Evolutionary conservation across 208 protist genomes (phyloP).

Genomic region (Crithidia mellificae): DNA sequence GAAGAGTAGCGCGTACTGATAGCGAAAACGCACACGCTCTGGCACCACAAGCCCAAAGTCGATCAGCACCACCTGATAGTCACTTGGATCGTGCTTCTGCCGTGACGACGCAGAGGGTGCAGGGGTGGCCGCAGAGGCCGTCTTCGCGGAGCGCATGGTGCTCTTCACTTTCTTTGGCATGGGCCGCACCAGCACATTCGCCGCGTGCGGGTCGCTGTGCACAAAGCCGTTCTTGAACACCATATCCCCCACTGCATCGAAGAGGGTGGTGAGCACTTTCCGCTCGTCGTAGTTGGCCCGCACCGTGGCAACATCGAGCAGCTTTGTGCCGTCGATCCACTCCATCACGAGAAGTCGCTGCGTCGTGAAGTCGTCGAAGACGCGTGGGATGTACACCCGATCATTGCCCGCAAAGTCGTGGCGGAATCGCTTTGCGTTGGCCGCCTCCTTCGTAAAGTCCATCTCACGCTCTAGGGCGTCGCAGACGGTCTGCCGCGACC

Average conservation of each 20-base stretch:
- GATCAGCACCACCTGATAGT: slow-evolving; percentile 70
- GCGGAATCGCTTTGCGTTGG: slow-evolving; percentile 60
- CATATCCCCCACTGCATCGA: slow-evolving; percentile 90
- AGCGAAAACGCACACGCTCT: slow-evolving; percentile 69
- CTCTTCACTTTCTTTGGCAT: slow-evolving; percentile 6
- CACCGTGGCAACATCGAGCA: slow-evolving; percentile 70
- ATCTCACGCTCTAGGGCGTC: slow-evolving; percentile 79
- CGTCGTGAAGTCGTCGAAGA: slow-evolving; percentile 62
- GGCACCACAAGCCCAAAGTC: slow-evolving; percentile 82
- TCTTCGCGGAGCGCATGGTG: neutral
- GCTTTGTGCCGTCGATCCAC: slow-evolving; percentile 88
- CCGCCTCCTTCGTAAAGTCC: slow-evolving; percentile 84
- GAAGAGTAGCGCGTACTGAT: slow-evolving; percentile 81
- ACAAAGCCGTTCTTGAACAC: slow-evolving; percentile 95
- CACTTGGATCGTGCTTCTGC: slow-evolving; percentile 10
- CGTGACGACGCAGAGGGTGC: slow-evolving; percentile 1
- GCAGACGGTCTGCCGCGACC: slow-evolving; percentile 65
- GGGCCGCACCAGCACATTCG: slow-evolving; percentile 90
- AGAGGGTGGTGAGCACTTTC: slow-evolving; percentile 62
- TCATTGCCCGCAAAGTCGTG: slow-evolving; percentile 38
- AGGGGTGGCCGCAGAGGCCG: neutral
- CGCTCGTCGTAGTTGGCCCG: slow-evolving; percentile 48
- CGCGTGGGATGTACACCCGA: slow-evolving; percentile 66
- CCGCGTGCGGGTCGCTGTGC: slow-evolving; percentile 93
- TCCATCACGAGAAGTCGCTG: slow-evolving; percentile 90